Evolutionary conservation across 495 filamentous ascomycete species (phyloP).

Genomic region (Hypoxylon intermedium): DNA sequence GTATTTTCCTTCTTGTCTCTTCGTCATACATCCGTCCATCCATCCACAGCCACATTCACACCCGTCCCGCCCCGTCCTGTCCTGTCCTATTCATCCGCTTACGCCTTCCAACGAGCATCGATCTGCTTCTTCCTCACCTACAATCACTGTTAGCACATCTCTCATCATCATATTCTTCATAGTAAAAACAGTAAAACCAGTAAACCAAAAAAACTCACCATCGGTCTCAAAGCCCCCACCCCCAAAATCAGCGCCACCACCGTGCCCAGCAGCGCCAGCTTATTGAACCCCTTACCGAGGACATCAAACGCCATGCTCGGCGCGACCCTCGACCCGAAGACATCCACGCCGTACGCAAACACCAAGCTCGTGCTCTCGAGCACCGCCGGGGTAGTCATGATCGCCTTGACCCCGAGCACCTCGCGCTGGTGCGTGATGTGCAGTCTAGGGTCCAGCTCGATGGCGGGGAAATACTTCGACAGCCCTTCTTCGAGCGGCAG

Average conservation of each 20-base stretch:
- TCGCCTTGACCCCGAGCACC: conserved; percentile 72
- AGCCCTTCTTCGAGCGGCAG: conserved; percentile 85
- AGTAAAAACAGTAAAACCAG: not conserved
- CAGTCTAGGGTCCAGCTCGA: conserved; percentile 86
- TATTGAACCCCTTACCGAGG: conserved; percentile 90
- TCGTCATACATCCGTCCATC: too few relatives aligned
- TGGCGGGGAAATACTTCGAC: conserved; percentile 71
- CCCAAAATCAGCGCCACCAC: conserved; percentile 78
- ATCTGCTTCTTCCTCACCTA: conserved; percentile 53
- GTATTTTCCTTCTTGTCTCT: too few relatives aligned
- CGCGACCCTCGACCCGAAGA: conserved; percentile 84
- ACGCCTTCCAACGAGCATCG: conserved; percentile 46
- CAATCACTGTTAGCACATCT: conserved; percentile 6
- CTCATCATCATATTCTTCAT: not conserved
- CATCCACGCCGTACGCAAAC: conserved; percentile 85
- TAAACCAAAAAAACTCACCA: conserved; percentile 67
- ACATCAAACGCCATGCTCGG: conserved; percentile 91
- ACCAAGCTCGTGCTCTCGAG: conserved; percentile 95
- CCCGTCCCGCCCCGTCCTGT: not conserved
- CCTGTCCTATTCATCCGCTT: conserved; percentile 2
- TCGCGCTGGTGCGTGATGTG: conserved; percentile 83
- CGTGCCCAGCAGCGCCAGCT: conserved; percentile 81
- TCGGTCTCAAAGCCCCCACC: conserved; percentile 77
- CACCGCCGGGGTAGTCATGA: conserved; percentile 75
- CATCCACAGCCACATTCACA: too few relatives aligned